Base-by-base conservation (phyloP, 345 rosid genomes). In the Populus tremula region DNA sequence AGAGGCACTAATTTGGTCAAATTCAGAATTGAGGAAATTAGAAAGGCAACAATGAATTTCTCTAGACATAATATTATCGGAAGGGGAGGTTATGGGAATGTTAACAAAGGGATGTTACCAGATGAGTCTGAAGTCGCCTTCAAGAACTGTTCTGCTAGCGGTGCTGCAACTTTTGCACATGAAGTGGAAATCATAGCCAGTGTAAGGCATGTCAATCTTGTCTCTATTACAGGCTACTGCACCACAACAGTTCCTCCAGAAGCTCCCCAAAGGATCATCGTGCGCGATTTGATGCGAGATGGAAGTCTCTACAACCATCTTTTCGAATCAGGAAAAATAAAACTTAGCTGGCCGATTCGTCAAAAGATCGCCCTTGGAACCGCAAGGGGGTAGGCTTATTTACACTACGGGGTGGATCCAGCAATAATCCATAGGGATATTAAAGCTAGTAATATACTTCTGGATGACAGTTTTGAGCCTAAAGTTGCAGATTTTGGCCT, bases 401-500 rank as follows among this genome's bases (percentile, higher is more conserved):
- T 87, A 68, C 90, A 87, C 75, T 47, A 74, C 0, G 88, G 86
- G 16, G 78, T 85, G 38, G 79, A 84, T 25, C 87, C 85, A 54
- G 76, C 87, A 16, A 84, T 87, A 59, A 83, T 84, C 6, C 90
- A 87, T 35, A 73, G 87, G 59, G 90, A 87, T 43, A 82, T 87
- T 53, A 87, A 87, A 67, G 85, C 88, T 2, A 85, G 87, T 49
- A 87, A 85, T 72, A 87, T 87, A n/a, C 84, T 84, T 66, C 43
- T 84, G 70, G 88, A 85, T 1, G 78, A 82, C 11, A 66, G 76
- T 41, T 87, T 84, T 8, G 85, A 84, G 74, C 71, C 90, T 8
- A 82, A 84, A 74, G 80, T 85, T 16, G 90, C 83, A 2, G 90
- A 87, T 85, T 87, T 87, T 25, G 88, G 88, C 59, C 79, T 87